Base-by-base conservation (phyloP, 305 asterid genomes). In the Fraxinus platypoda region DNA sequence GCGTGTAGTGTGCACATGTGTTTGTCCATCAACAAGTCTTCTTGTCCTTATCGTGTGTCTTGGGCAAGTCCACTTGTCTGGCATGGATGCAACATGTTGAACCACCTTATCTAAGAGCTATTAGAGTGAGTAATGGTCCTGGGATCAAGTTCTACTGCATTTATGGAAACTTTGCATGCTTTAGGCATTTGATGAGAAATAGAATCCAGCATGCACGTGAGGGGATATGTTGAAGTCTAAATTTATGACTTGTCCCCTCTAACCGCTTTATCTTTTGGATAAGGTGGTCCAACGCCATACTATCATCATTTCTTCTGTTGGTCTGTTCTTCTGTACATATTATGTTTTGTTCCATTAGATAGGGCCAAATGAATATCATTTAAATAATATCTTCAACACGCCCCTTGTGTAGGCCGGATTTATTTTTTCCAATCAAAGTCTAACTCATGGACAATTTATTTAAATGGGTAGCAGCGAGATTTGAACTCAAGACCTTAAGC, bases 1-100 rank as follows among this genome's bases (percentile, higher is more conserved):
- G 6, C 26, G 12, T 57, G 68, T 31, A 15, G 37, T 80, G 83
- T 75, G 59, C 43, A 66, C 62, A 71, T 81, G 34, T 38, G 64
- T 77, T 72, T 38, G 19, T 23, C 23, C 38, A 77, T 66, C 17
- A 68, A 19, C 76, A 0, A 35, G 73, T n/a, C 49, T 30, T 8
- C 15, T n/a, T 7, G 31, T 28, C 43, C 41, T 37, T 17, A 21
- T 15, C 5, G 33, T 84, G 9, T 80, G 30, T 19, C 54, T 43
- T 52, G 21, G 43, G 34, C 31, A 74, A 54, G 54, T 52, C 68
- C 15, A 35, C 38, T 74, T 74, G 15, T 52, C 37, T 73, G 38
- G 80, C 23, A 64, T 59, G 77, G 66, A 68, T 26, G 43, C 68
- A 30, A 70, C 15, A 26, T 11, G 6, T 64, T 64, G 72, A 64